phyloP scores from a whole-genome alignment of 2,329 filamentous ascomycete species.

The Exophiala xenobiotica region DNA sequence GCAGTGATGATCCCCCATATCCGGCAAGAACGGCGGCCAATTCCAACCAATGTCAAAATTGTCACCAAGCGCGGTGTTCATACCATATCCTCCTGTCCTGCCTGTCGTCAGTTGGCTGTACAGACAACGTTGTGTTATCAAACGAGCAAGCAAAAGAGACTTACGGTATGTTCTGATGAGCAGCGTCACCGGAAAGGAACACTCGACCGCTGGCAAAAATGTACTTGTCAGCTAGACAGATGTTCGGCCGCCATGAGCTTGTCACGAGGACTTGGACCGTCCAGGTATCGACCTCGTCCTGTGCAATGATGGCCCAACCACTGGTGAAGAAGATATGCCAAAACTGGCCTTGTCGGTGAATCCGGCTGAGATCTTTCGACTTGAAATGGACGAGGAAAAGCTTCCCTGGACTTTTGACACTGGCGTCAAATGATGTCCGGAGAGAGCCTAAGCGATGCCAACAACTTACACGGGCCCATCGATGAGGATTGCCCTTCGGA shows the following conservation, averaged over 20 bases:
- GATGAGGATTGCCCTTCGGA: slow-evolving; percentile 29
- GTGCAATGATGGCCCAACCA: slow-evolving; percentile 33
- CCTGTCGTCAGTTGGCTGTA: slow-evolving; percentile 2
- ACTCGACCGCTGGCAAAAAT: slow-evolving; percentile 22
- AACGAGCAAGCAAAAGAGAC: no score
- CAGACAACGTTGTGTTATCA: no score
- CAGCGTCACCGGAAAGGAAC: slow-evolving; percentile 38
- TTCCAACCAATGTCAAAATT: slow-evolving; percentile 40
- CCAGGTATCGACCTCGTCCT: slow-evolving; percentile 38
- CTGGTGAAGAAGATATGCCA: slow-evolving; percentile 37
- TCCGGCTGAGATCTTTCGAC: slow-evolving; percentile 32
- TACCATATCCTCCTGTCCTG: slow-evolving; percentile 37
- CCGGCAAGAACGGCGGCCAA: slow-evolving; percentile 33
- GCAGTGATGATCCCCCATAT: slow-evolving; percentile 30
- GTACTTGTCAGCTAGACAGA: slow-evolving; percentile 34
- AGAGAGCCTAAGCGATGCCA: not conserved
- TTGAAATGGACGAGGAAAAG: slow-evolving; percentile 37
- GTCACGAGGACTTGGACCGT: slow-evolving; percentile 37
- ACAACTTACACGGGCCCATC: slow-evolving; percentile 33
- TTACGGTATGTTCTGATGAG: slow-evolving; percentile 38
- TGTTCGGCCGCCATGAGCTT: slow-evolving; percentile 35
- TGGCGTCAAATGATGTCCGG: not conserved
- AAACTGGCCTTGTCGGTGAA: slow-evolving; percentile 33
- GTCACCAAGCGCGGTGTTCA: slow-evolving; percentile 41
- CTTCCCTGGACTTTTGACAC: slow-evolving; percentile 19